phyloP scores from a whole-genome alignment of 139 green algal species.

The Closterium sp. region DNA sequence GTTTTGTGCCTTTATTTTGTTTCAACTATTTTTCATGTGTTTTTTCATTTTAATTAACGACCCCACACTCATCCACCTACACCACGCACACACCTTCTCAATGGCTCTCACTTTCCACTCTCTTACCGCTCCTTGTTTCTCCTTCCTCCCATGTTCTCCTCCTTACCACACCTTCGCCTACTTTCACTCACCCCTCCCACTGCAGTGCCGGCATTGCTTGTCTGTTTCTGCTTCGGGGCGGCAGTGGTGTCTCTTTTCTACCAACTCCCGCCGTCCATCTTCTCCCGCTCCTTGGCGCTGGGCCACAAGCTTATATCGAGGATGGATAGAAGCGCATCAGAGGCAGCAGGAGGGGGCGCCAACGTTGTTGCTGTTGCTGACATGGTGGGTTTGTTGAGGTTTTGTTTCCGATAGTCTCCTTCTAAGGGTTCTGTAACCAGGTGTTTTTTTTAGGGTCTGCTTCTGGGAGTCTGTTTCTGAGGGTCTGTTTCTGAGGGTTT shows the following conservation, averaged over 20 bases:
- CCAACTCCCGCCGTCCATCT: conserved; percentile 45
- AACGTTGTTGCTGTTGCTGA: neutral
- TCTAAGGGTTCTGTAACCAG: too few species aligned
- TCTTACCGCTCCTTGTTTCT: conserved; percentile 16
- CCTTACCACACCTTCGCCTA: conserved; percentile 7
- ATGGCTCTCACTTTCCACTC: neutral
- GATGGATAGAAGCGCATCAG: neutral
- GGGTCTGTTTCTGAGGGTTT: too few species aligned
- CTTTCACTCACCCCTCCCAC: neutral
- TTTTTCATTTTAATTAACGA: too few species aligned
- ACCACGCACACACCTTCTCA: neutral
- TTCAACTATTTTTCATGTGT: too few species aligned
- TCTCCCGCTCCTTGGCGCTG: neutral
- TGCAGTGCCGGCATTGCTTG: conserved; percentile 56
- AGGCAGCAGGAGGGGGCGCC: neutral
- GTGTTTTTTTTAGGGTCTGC: too few species aligned
- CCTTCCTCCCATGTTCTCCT: neutral
- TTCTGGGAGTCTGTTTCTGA: too few species aligned
- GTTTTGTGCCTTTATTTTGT: too few species aligned
- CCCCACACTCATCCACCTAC: too few species aligned
- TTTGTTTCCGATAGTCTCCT: too few species aligned
- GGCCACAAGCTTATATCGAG: neutral
- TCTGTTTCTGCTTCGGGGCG: conserved; percentile 70
- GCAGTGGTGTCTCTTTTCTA: conserved; percentile 69
- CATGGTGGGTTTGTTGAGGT: neutral